Evolutionary conservation across 148 eudicot genomes (phyloP).

Genomic region (Dysphania ambrosioides): DNA sequence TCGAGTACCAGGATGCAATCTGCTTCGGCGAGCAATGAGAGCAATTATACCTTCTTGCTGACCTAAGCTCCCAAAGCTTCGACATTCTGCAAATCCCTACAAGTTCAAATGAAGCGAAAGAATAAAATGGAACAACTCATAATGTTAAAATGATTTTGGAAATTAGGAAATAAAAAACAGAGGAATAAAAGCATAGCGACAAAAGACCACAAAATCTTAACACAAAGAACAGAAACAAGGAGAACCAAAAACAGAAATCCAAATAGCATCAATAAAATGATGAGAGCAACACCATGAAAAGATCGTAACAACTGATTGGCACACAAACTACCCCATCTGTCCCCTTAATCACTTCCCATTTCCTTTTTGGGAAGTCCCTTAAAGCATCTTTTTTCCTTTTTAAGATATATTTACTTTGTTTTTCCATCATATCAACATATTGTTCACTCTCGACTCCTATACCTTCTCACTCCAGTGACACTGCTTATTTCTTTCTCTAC

Average conservation of each 20-base stretch:
- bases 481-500: no score
- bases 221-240: not conserved
- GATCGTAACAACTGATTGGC: not conserved
- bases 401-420: not conserved
- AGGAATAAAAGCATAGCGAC: not conserved
- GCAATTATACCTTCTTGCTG: conserved; percentile 95
- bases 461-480: no score
- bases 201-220: not conserved
- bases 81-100: conserved; percentile 93
- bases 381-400: not conserved
- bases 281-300: not conserved
- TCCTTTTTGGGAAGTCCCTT: not conserved
- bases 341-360: not conserved
- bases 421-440: not conserved
- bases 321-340: not conserved
- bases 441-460: not conserved
- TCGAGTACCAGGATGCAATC: conserved; percentile 98
- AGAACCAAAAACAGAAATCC: not conserved
- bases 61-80: conserved; percentile 93
- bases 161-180: not conserved
- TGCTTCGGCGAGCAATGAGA: conserved; percentile 93
- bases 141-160: not conserved
- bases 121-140: conserved; percentile 19
- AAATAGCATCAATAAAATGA: no score
- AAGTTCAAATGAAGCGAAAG: conserved; percentile 34